Base-by-base conservation (phyloP, 805 yeast species). In the Starmerella roubikii region DNA sequence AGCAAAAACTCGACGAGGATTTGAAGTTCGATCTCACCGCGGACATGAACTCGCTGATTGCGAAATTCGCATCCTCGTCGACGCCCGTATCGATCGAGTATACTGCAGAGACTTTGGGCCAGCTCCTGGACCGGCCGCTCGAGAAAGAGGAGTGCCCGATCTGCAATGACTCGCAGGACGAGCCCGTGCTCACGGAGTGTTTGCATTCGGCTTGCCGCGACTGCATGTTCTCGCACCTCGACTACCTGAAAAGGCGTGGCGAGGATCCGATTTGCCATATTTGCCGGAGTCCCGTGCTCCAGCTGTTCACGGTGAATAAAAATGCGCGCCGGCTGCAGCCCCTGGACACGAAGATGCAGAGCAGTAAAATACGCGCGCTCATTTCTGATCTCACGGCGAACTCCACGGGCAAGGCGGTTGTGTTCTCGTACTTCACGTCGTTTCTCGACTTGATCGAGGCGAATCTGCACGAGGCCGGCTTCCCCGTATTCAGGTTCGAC, bases 381-480 rank as follows among this genome's bases (percentile, higher is more conserved):
- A 29, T 46, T 6, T 5, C 35, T 1, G 30, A 32, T 4, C 30
- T 46, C 12, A 37, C 38, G 4, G 58, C 65, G 3, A 60, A 58
- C 21, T 58, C 71, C 13, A 72, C 78, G 0, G 74, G 74, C 13
- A 84, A 80, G 51, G 73, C 80, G 3, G 85, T 88, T 35, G 86
- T 88, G 0, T 88, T 88, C 53, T 84, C 95, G 2, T 96, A 88
- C 50, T 86, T 86, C 51, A 80, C 94, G 0, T 69, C 82, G 0
- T 88, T 74, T 52, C 56, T 86, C 43, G 94, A 84, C 55, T 61
- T 83, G 9, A 71, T 86, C 38, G 78, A 79, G 49, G 55, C 53
- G 16, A 91, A 78, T 46, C 56, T 86, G 3, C 59, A 60, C 4
- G 58, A 57, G 3, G 58, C 62, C 6, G 75, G 73, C 1, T 69